Conservation (phyloP, 1,284 basidiomycete species). For the Ustilago trichophora region DNA sequence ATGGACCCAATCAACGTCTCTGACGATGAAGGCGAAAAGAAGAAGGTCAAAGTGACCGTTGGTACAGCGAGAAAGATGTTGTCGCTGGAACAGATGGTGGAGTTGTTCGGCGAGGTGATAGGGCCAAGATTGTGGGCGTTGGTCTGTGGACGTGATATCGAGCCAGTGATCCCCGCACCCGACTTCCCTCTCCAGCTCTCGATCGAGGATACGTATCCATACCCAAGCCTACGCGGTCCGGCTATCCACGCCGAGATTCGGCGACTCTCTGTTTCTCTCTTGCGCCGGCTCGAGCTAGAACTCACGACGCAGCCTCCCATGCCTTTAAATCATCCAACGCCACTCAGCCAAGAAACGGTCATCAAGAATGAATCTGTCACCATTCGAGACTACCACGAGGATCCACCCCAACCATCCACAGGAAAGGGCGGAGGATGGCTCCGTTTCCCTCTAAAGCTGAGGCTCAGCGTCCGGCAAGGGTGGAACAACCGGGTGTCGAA, state of each 20-base stretch:
- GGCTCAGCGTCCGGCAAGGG: conserved; percentile 48
- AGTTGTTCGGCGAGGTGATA: conserved; percentile 53
- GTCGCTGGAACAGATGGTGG: conserved; percentile 25
- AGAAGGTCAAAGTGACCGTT: conserved; percentile 25
- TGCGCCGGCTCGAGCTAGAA: conserved; percentile 57
- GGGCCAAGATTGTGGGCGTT: conserved; percentile 60
- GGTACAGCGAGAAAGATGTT: conserved; percentile 39
- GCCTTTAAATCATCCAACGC: neutral
- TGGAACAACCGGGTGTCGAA: conserved; percentile 49
- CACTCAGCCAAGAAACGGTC: conserved; percentile 24
- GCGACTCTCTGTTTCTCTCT: conserved; percentile 37
- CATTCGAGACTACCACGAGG: conserved; percentile 29
- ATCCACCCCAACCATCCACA: neutral
- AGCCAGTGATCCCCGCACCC: conserved; percentile 62
- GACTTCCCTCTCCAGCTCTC: conserved; percentile 65
- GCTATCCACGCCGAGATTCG: conserved; percentile 39
- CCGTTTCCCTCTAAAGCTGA: conserved; percentile 50
- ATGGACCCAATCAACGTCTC: conserved; percentile 18
- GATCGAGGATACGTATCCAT: conserved; percentile 65
- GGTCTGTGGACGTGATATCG: conserved; percentile 60
- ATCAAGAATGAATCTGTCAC: conserved; percentile 22
- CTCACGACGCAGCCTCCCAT: conserved; percentile 26
- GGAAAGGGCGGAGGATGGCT: conserved; percentile 25
- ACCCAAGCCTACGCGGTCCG: conserved; percentile 32
- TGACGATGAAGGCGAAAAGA: conserved; percentile 23